Evolutionary conservation across 1,284 basidiomycete genomes (phyloP).

Genomic region (Waitea zeae): DNA sequence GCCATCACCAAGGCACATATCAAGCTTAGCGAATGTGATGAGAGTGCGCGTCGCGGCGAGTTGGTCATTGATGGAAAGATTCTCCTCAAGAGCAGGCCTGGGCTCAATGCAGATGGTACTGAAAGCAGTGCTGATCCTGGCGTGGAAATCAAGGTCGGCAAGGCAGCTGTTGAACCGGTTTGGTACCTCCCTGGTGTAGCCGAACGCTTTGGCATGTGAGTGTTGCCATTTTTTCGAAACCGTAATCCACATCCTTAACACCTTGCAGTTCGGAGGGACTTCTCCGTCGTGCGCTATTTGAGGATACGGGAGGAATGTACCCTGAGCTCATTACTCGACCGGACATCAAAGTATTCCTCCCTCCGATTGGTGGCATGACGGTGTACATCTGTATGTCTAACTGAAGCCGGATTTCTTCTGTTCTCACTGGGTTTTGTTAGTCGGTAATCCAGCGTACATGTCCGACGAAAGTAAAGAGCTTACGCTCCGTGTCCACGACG

Average conservation of each 20-base stretch:
- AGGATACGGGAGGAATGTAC: slow-evolving; percentile 93
- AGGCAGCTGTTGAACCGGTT: slow-evolving; percentile 83
- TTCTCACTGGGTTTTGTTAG: slow-evolving; percentile 16
- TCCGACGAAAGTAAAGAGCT: slow-evolving; percentile 72
- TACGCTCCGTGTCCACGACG: slow-evolving; percentile 87
- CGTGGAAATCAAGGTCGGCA: slow-evolving; percentile 75
- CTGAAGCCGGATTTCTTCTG: not conserved
- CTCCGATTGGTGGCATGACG: slow-evolving; percentile 84
- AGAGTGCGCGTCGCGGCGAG: slow-evolving; percentile 56
- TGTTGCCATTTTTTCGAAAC: slow-evolving; percentile 7
- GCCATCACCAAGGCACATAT: slow-evolving; percentile 81
- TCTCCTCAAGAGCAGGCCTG: slow-evolving; percentile 46
- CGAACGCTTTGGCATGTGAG: slow-evolving; percentile 74
- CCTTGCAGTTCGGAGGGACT: slow-evolving; percentile 57
- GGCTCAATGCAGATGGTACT: slow-evolving; percentile 44
- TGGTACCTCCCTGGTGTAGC: slow-evolving; percentile 95
- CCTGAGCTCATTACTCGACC: slow-evolving; percentile 91
- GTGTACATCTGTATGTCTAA: slow-evolving; percentile 72
- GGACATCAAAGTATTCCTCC: slow-evolving; percentile 90
- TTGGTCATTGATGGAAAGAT: slow-evolving; percentile 74
- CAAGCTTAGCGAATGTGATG: slow-evolving; percentile 87
- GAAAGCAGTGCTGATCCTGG: slow-evolving; percentile 51
- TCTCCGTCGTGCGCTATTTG: slow-evolving; percentile 80
- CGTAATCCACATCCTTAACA: slow-evolving; percentile 2
- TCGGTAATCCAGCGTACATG: slow-evolving; percentile 70